phyloP scores from a whole-genome alignment of 2,329 filamentous ascomycete species.

The Delphinella strobiligena region DNA sequence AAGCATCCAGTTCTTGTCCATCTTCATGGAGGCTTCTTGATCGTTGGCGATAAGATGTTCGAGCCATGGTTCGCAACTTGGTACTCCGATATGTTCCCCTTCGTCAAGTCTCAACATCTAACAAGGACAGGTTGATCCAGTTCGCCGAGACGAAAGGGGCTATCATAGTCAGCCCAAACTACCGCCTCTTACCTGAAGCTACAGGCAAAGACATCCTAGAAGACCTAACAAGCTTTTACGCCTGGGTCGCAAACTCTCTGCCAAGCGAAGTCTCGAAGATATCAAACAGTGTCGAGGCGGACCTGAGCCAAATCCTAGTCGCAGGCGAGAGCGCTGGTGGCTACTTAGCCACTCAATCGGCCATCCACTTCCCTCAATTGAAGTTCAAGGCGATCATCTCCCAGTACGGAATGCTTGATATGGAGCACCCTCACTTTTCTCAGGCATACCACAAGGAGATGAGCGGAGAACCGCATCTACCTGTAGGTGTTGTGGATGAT shows the following conservation, averaged over 20 bases:
- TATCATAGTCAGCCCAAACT: conserved; percentile 37
- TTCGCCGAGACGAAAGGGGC: conserved; percentile 27
- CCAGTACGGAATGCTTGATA: conserved; percentile 23
- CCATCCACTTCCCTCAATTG: conserved; percentile 1
- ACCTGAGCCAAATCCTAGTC: conserved; percentile 19
- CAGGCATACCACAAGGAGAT: conserved; percentile 1
- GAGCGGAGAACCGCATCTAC: conserved; percentile 6
- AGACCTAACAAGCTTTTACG: conserved; percentile 38
- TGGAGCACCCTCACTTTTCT: conserved; percentile 13
- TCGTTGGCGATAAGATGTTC: conserved; percentile 15
- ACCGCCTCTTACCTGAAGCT: conserved; percentile 41
- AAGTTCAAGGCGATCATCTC: conserved; percentile 19
- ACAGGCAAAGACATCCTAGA: conserved; percentile 34
- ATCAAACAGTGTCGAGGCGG: conserved; percentile 10
- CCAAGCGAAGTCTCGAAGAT: conserved; percentile 7
- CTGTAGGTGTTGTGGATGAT: conserved; percentile 2
- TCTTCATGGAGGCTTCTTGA: conserved; percentile 33
- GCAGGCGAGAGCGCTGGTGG: conserved; percentile 28
- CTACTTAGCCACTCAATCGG: conserved; percentile 24
- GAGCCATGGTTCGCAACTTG: conserved; percentile 10
- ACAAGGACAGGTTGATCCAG: conserved; percentile 22
- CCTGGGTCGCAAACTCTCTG: conserved; percentile 24
- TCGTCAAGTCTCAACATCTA: not conserved
- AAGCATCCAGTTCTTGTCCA: conserved; percentile 28
- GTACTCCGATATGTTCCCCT: conserved; percentile 1